Base-by-base conservation (phyloP, 768 basidiomycete species). In the Sporobolomyces roseus region DNA sequence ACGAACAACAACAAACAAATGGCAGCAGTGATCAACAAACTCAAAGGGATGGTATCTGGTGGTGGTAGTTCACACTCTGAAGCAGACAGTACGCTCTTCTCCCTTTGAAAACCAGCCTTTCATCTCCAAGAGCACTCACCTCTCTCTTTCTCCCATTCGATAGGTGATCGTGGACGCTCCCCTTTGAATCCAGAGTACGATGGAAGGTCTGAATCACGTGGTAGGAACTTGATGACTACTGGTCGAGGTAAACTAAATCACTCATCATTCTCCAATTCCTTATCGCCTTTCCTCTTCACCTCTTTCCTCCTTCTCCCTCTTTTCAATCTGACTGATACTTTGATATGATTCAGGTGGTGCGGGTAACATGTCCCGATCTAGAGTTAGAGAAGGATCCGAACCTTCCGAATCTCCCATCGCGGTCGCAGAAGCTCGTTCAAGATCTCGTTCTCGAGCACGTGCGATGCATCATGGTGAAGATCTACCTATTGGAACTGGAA, bases 321-420 rank as follows among this genome's bases (percentile, higher is more conserved):
- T 12, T 30, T 12, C 60, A 53, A 41, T 41, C 17, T 17, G 38
- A 23, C 45, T 46, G 45, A 46, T 21, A 46, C 21, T 23, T 23
- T 14, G 13, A 14, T 10, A 32, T 16, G 12, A 30, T 17, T 0
- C 58, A 72, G 71, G 71, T 21, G 71, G 71, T 17, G 66, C 63
- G 1, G 71, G 71, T 38, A 72, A 72, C 67, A 72, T 72, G 71
- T 66, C 64, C 2, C 71, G 65, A 36, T 72, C 71, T 12, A 63
- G 71, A 38, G 71, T 65, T 38, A 63, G 71, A 50, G 65, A 68
- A 25, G 62, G 61, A n/a, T 29, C 50, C 19, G 48, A 56, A 21
- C 60, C 46, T 19, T 4, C 51, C 48, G 67, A 65, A 25, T 36
- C 48, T 9, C 23, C 61, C 21, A 29, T 35, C 49, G 71, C 62